Conservation (phyloP, 352 stramenopile genomes). For the Pythium scleroteichum region DNA sequence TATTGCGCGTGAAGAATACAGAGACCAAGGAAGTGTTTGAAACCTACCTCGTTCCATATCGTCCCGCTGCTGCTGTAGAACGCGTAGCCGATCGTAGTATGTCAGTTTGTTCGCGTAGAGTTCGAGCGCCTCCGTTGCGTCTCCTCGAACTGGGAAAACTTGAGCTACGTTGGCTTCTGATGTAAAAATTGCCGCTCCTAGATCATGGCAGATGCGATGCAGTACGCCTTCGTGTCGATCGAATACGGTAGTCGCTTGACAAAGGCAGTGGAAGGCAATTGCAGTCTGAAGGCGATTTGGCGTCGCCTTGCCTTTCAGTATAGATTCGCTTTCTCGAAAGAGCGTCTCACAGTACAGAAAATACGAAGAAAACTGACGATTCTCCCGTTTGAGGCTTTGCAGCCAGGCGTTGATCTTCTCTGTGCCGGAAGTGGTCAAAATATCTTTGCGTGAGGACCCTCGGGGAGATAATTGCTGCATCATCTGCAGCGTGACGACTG, state of each 20-base stretch:
- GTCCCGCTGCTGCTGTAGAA: conserved; percentile 49
- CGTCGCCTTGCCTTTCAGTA: conserved; percentile 59
- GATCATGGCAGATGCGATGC: conserved; percentile 55
- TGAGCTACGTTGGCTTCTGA: conserved; percentile 31
- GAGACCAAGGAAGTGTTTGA: neutral
- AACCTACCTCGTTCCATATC: conserved; percentile 48
- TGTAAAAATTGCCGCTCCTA: conserved; percentile 61
- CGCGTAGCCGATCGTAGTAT: conserved; percentile 58
- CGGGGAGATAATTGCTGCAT: conserved; percentile 32
- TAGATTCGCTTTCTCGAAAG: conserved; percentile 59
- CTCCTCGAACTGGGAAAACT: conserved; percentile 19
- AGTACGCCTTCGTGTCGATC: conserved; percentile 59
- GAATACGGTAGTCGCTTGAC: conserved; percentile 60
- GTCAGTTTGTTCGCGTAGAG: conserved; percentile 58
- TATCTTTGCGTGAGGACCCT: conserved; percentile 26
- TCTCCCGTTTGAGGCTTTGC: conserved; percentile 45
- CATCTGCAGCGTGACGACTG: conserved; percentile 19
- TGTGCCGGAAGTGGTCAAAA: conserved; percentile 44
- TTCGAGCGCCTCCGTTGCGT: conserved; percentile 60
- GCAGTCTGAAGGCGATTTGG: conserved; percentile 74
- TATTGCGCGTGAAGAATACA: neutral
- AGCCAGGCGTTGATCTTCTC: conserved; percentile 73
- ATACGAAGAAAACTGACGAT: conserved; percentile 55
- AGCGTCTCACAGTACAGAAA: conserved; percentile 76
- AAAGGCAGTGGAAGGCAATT: conserved; percentile 76